Evolutionary conservation across 129 eudicot genomes (phyloP), one percentile per base, ranked within the genome.

Genomic region (Saussurea involucrata): DNA sequence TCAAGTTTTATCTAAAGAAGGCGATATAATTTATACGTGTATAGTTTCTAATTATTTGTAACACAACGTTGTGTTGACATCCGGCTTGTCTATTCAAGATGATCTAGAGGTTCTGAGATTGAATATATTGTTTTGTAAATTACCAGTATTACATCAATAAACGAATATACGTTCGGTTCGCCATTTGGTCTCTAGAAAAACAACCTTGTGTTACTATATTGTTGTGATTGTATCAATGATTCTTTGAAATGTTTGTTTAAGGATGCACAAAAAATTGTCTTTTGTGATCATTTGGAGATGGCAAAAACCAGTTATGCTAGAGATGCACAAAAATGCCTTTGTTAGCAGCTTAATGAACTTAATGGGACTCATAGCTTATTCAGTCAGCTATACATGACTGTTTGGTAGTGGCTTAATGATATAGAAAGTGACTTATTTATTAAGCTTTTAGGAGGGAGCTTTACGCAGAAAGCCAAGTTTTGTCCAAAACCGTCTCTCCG

Each of bases 11-110:
- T 68, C 27, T 4, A 61, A 60, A 72, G 75, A 17, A 74, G 29
- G 64, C 12, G 63, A 34, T 36, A 18, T 68, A 66, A 40, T 36
- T 68, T 27, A 20, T 75, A 37, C 21, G 22, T 81, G 76, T 81
- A 81, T 76, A 81, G 80, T 68, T 53, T 40, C 76, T 75, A 60
- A 40, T 75, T 67, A 42, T 81, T 66, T 29, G 36, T 37, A 60
- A 20, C 27, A 37, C 60, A n/a, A 28, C 40, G 71, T 57, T 60
- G 31, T 37, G 40, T 24, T 34, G 12, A 53, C 24, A 3, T 28
- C 33, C 15, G 37, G 64, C 74, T 72, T 33, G 37, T 11, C 57
- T 64, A 58, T 37, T 58, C 66, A 68, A 6, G 57, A 40, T 57
- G 71, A 63, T 40, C 25, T 58, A 80, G 36, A 68, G 31, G 37